Evolutionary conservation across 768 basidiomycete genomes (phyloP).

Genomic region (Suillus occidentalis): DNA sequence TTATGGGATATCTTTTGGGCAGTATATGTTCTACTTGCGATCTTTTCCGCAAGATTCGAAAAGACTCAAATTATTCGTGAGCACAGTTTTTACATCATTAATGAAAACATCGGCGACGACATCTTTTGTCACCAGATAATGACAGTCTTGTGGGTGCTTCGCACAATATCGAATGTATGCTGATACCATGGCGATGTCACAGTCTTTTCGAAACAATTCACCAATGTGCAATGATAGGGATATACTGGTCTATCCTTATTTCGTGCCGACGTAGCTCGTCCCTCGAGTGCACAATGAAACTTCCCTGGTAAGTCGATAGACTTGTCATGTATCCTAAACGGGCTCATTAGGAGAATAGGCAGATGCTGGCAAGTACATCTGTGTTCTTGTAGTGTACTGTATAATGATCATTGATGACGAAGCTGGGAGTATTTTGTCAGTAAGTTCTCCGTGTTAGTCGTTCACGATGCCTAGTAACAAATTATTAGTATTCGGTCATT

Average conservation of each 20-base stretch:
- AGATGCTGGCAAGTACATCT: neutral
- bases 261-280: constrained; percentile 1
- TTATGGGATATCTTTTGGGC: constrained; percentile 19
- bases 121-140: neutral
- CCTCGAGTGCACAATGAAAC: neutral
- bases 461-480: neutral
- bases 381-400: neutral
- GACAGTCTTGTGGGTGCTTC: neutral
- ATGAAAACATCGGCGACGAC: neutral
- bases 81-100: neutral
- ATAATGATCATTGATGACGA: neutral
- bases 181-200: neutral
- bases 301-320: neutral
- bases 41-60: constrained; percentile 18
- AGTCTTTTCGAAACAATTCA: neutral
- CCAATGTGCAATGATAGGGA: neutral
- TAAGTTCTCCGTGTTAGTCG: neutral
- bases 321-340: neutral
- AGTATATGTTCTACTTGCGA: constrained; percentile 18
- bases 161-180: neutral
- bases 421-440: neutral
- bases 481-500: constrained; percentile 15
- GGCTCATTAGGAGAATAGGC: neutral
- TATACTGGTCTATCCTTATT: neutral
- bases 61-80: constrained; percentile 17